These are phyloP conservation scores for Ganoderma multipileum DNA, from an alignment of 1,284 basidiomycete genomes.

Conservation along the genomic window DNA sequence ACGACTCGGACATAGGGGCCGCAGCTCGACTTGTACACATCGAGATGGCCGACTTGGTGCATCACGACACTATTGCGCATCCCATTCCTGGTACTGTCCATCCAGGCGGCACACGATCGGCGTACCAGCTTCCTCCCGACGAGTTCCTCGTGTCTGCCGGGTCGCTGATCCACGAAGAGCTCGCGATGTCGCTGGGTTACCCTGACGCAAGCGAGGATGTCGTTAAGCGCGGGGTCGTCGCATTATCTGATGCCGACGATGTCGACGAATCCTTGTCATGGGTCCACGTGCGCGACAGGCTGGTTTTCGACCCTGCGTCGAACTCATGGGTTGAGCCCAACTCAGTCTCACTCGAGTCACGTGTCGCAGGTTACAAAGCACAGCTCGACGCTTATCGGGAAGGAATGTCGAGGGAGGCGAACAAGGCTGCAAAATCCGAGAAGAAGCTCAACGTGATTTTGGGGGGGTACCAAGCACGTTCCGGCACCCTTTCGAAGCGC, in stretches of 20 bases:
- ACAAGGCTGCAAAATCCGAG: constrained; percentile 86
- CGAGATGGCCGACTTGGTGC: constrained; percentile 83
- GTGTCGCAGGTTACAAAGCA: constrained; percentile 68
- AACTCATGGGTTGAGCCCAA: constrained; percentile 75
- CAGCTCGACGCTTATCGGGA: constrained; percentile 72
- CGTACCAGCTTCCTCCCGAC: constrained; percentile 83
- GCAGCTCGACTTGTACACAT: constrained; percentile 76
- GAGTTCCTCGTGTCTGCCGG: constrained; percentile 79
- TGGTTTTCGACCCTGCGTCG: constrained; percentile 68
- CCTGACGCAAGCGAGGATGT: constrained; percentile 84
- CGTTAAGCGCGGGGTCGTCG: constrained; percentile 75
- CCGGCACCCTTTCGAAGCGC: constrained; percentile 71
- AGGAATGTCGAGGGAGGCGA: constrained; percentile 85
- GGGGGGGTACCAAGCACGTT: constrained; percentile 90
- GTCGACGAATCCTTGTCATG: constrained; percentile 69
- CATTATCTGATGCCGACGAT: constrained; percentile 66
- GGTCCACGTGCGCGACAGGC: constrained; percentile 64
- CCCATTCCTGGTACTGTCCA: constrained; percentile 90
- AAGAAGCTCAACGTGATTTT: constrained; percentile 90
- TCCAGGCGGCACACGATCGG: constrained; percentile 76
- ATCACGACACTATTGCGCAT: constrained; percentile 89
- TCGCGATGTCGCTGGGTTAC: constrained; percentile 83
- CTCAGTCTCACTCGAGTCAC: constrained; percentile 61
- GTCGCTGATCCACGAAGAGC: constrained; percentile 78
- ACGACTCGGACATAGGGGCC: constrained; percentile 49